These are phyloP conservation scores for Pythium vanterpoolii DNA, from an alignment of 352 stramenopile genomes.

Conservation along the genomic window DNA sequence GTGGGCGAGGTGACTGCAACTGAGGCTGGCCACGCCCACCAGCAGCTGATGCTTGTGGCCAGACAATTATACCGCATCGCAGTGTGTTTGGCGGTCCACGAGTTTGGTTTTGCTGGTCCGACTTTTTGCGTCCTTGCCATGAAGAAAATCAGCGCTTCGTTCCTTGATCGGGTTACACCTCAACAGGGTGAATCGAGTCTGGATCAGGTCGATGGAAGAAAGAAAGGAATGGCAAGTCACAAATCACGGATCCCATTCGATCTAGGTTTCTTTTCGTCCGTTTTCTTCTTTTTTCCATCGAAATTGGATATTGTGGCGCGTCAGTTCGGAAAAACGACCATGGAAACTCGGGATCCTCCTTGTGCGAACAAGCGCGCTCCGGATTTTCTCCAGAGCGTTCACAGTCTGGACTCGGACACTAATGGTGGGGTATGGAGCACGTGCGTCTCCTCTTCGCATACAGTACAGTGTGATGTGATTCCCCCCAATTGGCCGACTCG, in stretches of 20 bases:
- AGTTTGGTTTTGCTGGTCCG: background rate
- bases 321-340: conserved; percentile 6
- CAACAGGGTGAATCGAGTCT: background rate
- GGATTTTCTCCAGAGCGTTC: conserved; percentile 2
- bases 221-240: conserved; percentile 2
- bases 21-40: too few species aligned
- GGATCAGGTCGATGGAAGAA: conserved; percentile 14
- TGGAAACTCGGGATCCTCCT: conserved; percentile 16
- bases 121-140: conserved; percentile 1
- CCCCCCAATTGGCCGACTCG: background rate
- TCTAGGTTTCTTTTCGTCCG: background rate
- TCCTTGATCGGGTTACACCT: too few species aligned
- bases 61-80: background rate
- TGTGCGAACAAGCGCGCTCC: background rate
- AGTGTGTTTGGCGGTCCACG: background rate
- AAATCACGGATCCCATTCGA: background rate
- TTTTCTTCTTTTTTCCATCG: conserved; percentile 12
- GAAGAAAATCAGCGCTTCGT: background rate
- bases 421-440: conserved; percentile 12
- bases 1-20: too few species aligned
- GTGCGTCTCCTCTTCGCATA: conserved; percentile 24
- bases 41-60: background rate
- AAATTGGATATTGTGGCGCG: background rate
- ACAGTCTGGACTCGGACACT: background rate
- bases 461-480: too few species aligned